These are phyloP conservation scores for Hyaloscypha hepaticicola DNA, from an alignment of 495 filamentous ascomycete genomes.

Conservation along the genomic window DNA sequence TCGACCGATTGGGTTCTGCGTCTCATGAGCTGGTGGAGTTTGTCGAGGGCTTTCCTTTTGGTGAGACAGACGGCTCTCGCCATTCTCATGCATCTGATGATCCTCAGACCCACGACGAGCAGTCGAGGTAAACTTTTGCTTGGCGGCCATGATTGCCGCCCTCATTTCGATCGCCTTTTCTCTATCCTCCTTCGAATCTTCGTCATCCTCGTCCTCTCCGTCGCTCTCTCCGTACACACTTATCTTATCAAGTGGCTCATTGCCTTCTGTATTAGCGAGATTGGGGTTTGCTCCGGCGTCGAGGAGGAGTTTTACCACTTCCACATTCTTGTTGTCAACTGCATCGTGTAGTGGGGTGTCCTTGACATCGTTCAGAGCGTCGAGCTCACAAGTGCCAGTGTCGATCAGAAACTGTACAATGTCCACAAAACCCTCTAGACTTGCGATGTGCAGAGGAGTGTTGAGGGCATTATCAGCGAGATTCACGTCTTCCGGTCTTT, in stretches of 20 bases:
- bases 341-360: slow-evolving; percentile 96
- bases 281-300: slow-evolving; percentile 86
- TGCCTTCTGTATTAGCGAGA: slow-evolving; percentile 79
- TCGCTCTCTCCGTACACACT: not conserved
- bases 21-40: slow-evolving; percentile 50
- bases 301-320: slow-evolving; percentile 83
- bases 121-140: slow-evolving; percentile 36
- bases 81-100: slow-evolving; percentile 47
- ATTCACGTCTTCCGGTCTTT: slow-evolving; percentile 83
- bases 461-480: slow-evolving; percentile 91
- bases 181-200: slow-evolving; percentile 14
- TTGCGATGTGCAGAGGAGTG: slow-evolving; percentile 87
- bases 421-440: slow-evolving; percentile 75
- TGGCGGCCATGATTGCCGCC: slow-evolving; percentile 51
- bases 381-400: slow-evolving; percentile 63
- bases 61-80: slow-evolving; percentile 59
- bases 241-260: slow-evolving; percentile 79
- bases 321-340: slow-evolving; percentile 88
- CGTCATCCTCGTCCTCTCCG: slow-evolving; percentile 53
- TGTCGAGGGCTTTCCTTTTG: slow-evolving; percentile 68
- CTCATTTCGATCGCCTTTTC: slow-evolving; percentile 52
- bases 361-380: slow-evolving; percentile 76
- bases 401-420: slow-evolving; percentile 81
- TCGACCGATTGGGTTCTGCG: not conserved
- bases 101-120: slow-evolving; percentile 34